Evolutionary conservation across 805 yeast genomes (phyloP), one percentile per base, ranked within the genome.

Genomic region (Priceomyces melissophilus): DNA sequence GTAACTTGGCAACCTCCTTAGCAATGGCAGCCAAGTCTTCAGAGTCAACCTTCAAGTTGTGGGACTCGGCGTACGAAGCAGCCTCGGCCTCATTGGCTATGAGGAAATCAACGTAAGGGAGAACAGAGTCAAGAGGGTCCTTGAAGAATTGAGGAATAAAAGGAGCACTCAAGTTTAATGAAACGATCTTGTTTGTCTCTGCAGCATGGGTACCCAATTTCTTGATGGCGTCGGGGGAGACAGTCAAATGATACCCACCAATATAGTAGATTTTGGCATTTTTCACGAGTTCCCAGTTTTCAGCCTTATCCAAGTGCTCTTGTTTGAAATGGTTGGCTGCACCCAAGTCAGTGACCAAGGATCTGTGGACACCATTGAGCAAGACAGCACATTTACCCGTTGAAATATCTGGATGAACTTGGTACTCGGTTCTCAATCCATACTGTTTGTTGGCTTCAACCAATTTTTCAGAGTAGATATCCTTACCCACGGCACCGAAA

Each of bases 201-300:
- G 93, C 85, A 50, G 98, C 97, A 62, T 93, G 96, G 69, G 88
- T 77, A 53, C 96, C 99, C 55, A 93, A 76, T 44, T 82, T 81
- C 53, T 77, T 74, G 58, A 93, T 93, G 42, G 99, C 97, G 45
- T 84, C 95, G 50, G 96, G 96, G 51, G 96, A 87, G 43, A 93
- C 99, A 43, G 99, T 93, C 70, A 93, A 78, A 69, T 93, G 99
- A 87, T 82, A 93, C n/a, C 99, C 99, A 58, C 98, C 99, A 60
- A 93, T 85, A 78, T 93, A 93, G 76, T 71, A 93, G 57, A 73
- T 76, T 63, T 81, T 74, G 46, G 91, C 98, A 38, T 71, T 73
- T 68, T 87, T 89, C 47, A 93, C 96, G 44, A 73, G 69, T 49
- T 70, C 71, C 96, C 97, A 90, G 77, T 90, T 87, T 68, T 84